Percentiles rank a stretch among this genome's conserved stretches.
phyloP scores from a whole-genome alignment of 345 rosid genomes.

The Eucalyptus erythrocorys region DNA sequence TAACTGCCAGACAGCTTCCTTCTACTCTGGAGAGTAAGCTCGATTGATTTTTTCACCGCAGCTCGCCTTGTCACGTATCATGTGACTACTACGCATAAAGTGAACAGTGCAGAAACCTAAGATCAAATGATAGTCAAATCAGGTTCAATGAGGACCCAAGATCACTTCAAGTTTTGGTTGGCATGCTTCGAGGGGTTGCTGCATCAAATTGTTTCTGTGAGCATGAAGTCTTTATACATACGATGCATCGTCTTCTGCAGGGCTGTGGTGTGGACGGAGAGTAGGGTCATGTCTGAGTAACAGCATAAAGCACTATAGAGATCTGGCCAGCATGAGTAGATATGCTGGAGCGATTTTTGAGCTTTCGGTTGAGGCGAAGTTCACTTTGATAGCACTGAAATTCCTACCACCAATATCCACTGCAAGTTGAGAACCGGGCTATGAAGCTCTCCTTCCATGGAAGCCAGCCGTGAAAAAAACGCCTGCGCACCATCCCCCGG shows the following conservation, averaged over 20 bases:
- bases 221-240: background rate
- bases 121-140: background rate
- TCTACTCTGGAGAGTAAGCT: background rate
- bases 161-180: background rate
- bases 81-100: background rate
- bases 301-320: background rate
- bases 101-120: background rate
- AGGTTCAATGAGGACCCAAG: background rate
- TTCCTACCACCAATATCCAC: background rate
- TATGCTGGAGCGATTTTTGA: background rate
- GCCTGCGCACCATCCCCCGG: fast-evolving
- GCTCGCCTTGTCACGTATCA: background rate
- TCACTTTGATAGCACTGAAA: background rate
- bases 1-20: background rate
- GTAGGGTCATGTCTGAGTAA: background rate
- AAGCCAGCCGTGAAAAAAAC: background rate
- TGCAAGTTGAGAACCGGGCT: background rate
- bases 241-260: background rate
- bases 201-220: background rate
- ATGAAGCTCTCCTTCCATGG: background rate
- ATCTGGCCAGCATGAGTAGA: background rate
- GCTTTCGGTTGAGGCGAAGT: background rate
- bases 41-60: background rate
- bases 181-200: background rate
- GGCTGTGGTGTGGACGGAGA: background rate